Base-by-base conservation (phyloP, 2,329 filamentous ascomycete species). In the Hypoxylon sp. region DNA sequence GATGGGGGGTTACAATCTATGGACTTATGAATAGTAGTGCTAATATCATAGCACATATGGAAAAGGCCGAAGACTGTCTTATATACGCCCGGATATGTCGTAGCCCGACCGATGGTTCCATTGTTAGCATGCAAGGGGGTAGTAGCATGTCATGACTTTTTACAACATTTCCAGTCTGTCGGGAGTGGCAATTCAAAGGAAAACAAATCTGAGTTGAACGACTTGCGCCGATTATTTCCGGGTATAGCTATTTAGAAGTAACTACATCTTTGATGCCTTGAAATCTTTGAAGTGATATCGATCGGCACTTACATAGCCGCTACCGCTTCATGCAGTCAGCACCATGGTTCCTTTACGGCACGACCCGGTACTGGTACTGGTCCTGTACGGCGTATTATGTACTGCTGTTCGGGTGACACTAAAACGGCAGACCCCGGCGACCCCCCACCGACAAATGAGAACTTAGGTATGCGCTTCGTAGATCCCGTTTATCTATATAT, bases 321-420 rank as follows among this genome's bases (percentile, higher is more conserved):
- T 19, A 6, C 17, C 22, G 17, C 17, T 11, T 35, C 17, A 54
- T 19, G 22, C 22, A 51, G 59, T 63, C 24, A 50, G 59, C 59
- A 55, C 22, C 51, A 24, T 42, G 33, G 11, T 37, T 54, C 17
- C 39, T 54, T 29, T 33, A 61, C 48, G 29, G 48, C 50, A 46
- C 29, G 50, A 62, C 14, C 50, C 50, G 58, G 29, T 22, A 31
- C 11, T 39, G 17, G 35, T 31, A 50, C 22, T 44, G 11, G 33
- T 42, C 39, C 33, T n/a, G 9, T 22, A 35, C 33, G 42, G 39
- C 19, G 11, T 31, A 44, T 9, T 26, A 8, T 11, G 52, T 33
- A 26, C 22, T 13, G 22, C 26, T 33, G 13, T 19, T 56, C 39
- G 14, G 29, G 2, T 22, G 24, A 13, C n/a, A 24, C 24, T 19